Evolutionary conservation across 257 asterid genomes (phyloP), one percentile per base, ranked within the genome.

Genomic region (Rehmannia glutinosa): DNA sequence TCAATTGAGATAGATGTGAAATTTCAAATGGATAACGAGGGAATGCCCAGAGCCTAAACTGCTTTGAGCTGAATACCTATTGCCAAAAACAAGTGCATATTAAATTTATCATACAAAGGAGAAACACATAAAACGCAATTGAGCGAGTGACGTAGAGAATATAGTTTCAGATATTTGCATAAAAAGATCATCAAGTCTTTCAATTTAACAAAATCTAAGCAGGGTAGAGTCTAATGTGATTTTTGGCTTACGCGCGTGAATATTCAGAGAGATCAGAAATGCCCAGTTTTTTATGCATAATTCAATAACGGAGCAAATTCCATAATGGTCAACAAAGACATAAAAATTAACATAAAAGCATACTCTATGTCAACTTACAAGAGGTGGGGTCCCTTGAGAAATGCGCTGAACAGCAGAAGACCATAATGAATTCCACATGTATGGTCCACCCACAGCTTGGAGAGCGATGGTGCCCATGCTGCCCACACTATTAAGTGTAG

Each of bases 341-440:
- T 12, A 24, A 62, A n/a, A 53, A 65, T 13, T 8, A 23, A 19
- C 35, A 25, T 8, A 17, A 25, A 60, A 51, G 23, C 28, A 52
- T 47, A 27, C 66, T 36, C 56, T 8, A 27, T 10, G 54, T 73
- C 68, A 77, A 85, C 98, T 82, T 83, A 91, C 99, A 62, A 94
- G 96, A 50, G 99, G 97, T 43, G 98, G 99, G 73, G 99, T 94
- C 84, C 99, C 97, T 75, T 94, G 99, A 71, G 98, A 94, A 66
- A 91, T 94, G 69, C 94, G 85, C 73, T 91, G 94, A 68, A 94
- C 98, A 68, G 98, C 96, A 75, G 93, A 79, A 69, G 88, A 71
- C 99, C 99, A 94, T 75, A 71, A 81, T 8, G 82, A 74, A 75
- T 85, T 88, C 96, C 92, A 92, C 95, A 92, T 87, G 79, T 94